Evolutionary conservation across 1,284 basidiomycete species (phyloP).

Genomic region (Golubevia sp.): DNA sequence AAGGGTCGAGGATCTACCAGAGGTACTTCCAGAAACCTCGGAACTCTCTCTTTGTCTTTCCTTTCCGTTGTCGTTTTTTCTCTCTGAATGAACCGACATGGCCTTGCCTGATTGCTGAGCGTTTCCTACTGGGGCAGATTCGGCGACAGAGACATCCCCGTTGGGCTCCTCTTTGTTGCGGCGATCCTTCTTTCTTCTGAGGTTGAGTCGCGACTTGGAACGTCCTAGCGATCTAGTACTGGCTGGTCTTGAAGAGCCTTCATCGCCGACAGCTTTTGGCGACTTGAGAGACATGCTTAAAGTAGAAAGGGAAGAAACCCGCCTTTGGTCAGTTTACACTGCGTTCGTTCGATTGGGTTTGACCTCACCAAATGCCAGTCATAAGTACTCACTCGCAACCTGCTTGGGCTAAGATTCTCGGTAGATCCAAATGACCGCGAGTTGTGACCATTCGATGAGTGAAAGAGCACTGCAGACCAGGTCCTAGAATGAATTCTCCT

Average conservation of each 20-base stretch:
- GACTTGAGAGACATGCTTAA: slow-evolving; percentile 27
- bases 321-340: no score
- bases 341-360: no score
- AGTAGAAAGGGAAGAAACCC: no score
- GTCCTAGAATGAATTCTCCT: slow-evolving; percentile 50
- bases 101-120: background rate
- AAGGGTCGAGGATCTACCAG: no score
- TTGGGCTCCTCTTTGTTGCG: background rate
- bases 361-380: no score
- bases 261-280: slow-evolving; percentile 15
- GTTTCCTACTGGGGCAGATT: background rate
- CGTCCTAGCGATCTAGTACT: slow-evolving; percentile 8
- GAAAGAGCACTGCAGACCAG: slow-evolving; percentile 49
- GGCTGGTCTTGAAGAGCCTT: slow-evolving; percentile 1
- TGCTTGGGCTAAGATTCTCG: slow-evolving; percentile 40
- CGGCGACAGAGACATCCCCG: background rate
- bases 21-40: no score
- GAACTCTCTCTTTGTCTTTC: no score
- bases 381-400: slow-evolving; percentile 23
- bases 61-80: background rate
- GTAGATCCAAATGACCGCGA: slow-evolving; percentile 46
- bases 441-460: slow-evolving; percentile 50
- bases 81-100: background rate
- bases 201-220: background rate
- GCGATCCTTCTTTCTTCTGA: background rate